These are phyloP conservation scores for Peniophora sp. DNA, from an alignment of 1,284 basidiomycete genomes.

Conservation along the genomic window DNA sequence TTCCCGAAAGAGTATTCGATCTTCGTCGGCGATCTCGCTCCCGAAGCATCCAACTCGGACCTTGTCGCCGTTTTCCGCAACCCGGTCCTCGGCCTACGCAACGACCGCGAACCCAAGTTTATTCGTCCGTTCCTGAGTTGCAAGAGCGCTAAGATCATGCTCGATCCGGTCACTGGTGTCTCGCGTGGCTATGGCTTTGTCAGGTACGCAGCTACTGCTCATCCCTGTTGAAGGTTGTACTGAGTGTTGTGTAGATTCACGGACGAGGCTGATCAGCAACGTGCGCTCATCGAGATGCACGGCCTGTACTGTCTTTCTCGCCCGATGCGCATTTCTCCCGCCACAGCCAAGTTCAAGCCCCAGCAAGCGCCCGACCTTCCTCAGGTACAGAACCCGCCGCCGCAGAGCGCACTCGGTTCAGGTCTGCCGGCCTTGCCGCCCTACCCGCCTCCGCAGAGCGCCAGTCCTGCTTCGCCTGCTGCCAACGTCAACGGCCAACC, in stretches of 20 bases:
- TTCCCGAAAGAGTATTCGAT: conserved; percentile 82
- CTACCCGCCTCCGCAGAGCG: conserved; percentile 34
- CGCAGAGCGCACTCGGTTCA: conserved; percentile 11
- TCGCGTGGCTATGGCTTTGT: conserved; percentile 88
- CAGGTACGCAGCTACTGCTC: conserved; percentile 36
- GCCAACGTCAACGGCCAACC: conserved; percentile 37
- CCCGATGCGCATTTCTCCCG: conserved; percentile 83
- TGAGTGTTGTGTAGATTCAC: conserved; percentile 52
- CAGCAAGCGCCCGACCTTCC: conserved; percentile 42
- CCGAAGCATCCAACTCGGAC: conserved; percentile 85
- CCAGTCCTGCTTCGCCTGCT: conserved; percentile 63
- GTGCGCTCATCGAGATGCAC: conserved; percentile 86
- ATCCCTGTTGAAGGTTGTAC: conserved; percentile 1
- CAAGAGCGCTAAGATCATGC: conserved; percentile 91
- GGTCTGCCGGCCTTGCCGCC: conserved; percentile 29
- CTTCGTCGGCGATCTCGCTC: conserved; percentile 85
- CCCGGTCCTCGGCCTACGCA: conserved; percentile 72
- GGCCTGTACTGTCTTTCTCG: conserved; percentile 79
- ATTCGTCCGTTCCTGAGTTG: conserved; percentile 82
- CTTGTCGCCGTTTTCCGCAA: conserved; percentile 83
- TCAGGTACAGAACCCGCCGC: conserved; percentile 36
- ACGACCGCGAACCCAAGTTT: conserved; percentile 75
- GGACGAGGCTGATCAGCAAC: conserved; percentile 80
- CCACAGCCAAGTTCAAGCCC: conserved; percentile 80
- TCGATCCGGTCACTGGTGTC: conserved; percentile 82